A percentile compares a stretch with the other conserved stretches of the same genome.
Evolutionary conservation across 306 rosid genomes (phyloP).

Genomic region (Leucaena leucocephala): DNA sequence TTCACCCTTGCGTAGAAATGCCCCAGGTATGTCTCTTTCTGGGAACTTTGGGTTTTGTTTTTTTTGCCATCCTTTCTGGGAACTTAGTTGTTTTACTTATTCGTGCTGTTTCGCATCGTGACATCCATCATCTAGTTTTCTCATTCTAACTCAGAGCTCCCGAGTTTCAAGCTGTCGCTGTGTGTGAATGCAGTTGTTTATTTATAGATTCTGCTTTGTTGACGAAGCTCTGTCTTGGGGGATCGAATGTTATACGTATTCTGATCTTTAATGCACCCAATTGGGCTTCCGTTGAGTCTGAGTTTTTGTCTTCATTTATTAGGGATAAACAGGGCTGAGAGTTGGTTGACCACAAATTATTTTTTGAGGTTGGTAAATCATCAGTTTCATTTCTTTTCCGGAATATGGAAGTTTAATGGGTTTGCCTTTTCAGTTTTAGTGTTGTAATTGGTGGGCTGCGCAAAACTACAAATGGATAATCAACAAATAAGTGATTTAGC

Average conservation of each 20-base stretch:
- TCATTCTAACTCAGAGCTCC: neutral
- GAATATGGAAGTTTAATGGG: neutral
- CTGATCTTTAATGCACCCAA: neutral
- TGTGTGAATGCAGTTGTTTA: neutral
- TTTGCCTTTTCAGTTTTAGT: neutral
- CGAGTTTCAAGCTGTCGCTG: neutral
- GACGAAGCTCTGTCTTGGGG: neutral
- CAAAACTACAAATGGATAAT: slow-evolving; percentile 24
- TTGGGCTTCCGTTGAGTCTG: neutral
- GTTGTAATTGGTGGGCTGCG: neutral
- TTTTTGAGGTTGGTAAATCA: neutral
- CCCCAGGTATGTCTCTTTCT: neutral
- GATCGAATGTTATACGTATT: neutral
- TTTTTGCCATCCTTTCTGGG: neutral
- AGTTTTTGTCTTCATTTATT: neutral
- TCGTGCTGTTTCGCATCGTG: neutral
- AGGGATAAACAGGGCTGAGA: neutral
- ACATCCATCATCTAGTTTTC: neutral
- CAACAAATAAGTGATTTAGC: neutral
- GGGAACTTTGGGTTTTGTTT: too few relatives aligned
- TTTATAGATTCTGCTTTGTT: neutral
- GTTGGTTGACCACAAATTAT: neutral
- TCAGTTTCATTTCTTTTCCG: neutral
- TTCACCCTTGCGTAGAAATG: neutral
- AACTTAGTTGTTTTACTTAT: neutral